A percentile compares a stretch with the other conserved stretches of the same genome.
Conservation (phyloP, 352 stramenopile genomes). For the Globisporangium yorkense region DNA sequence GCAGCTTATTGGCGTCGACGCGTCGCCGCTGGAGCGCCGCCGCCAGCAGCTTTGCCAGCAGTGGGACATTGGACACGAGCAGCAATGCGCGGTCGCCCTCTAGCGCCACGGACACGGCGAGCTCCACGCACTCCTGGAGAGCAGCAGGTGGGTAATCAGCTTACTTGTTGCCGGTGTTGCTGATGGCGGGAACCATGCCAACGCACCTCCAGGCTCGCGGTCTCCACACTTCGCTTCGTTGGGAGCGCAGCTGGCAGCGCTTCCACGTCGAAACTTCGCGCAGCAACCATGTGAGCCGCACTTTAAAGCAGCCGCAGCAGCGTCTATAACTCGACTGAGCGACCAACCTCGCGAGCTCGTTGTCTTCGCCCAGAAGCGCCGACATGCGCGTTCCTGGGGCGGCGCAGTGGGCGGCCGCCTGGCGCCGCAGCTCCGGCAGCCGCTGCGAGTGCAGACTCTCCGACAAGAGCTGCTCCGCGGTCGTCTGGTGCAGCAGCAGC, state of each 20-base stretch:
- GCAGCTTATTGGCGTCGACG: neutral
- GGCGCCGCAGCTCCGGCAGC: constrained; percentile 14
- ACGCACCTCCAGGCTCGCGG: neutral
- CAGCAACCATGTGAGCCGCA: neutral
- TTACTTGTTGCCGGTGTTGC: too few relatives aligned
- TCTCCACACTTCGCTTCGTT: neutral
- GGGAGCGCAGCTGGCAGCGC: neutral
- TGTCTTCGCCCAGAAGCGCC: constrained; percentile 8
- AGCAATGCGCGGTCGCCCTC: constrained; percentile 12
- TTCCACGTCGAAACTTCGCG: neutral
- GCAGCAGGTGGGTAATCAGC: neutral
- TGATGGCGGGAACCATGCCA: too few relatives aligned
- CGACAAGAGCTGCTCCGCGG: constrained; percentile 44
- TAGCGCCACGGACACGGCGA: constrained; percentile 15
- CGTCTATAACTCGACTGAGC: too few relatives aligned
- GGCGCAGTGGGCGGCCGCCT: constrained; percentile 30
- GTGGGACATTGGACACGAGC: constrained; percentile 8
- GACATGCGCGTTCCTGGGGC: constrained; percentile 29
- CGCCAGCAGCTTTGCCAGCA: constrained; percentile 11
- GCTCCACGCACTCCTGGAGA: constrained; percentile 8
- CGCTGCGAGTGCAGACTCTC: constrained; percentile 38
- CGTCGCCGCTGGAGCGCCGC: constrained; percentile 2
- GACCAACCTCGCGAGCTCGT: neutral
- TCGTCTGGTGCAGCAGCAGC: constrained; percentile 10
- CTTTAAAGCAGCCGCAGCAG: too few relatives aligned